These are phyloP conservation scores for Laguncularia racemosa DNA, from an alignment of 345 rosid genomes.

Conservation along the genomic window DNA sequence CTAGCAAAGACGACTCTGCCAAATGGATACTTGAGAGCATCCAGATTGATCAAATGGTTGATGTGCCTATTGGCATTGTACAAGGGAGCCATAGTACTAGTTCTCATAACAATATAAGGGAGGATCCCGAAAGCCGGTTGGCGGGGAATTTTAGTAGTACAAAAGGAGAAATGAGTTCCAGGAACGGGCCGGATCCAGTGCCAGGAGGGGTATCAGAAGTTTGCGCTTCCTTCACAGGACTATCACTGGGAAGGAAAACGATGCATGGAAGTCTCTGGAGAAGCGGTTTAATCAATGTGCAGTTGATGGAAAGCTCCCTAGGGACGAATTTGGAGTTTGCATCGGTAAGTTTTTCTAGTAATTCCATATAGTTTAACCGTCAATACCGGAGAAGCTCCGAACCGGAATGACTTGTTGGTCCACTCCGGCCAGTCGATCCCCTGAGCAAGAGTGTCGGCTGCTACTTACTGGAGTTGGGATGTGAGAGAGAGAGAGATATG, in stretches of 20 bases:
- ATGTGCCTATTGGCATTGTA: slow-evolving; percentile 21
- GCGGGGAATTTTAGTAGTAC: slow-evolving; percentile 34
- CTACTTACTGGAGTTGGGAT: no score
- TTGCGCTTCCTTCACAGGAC: slow-evolving; percentile 80
- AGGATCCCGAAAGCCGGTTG: slow-evolving; percentile 8
- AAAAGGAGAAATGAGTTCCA: slow-evolving; percentile 23
- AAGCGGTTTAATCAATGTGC: slow-evolving; percentile 62
- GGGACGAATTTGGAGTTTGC: slow-evolving; percentile 73
- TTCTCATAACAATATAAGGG: neutral
- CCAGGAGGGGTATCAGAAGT: slow-evolving; percentile 69
- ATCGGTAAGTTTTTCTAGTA: slow-evolving; percentile 33
- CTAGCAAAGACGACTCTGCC: slow-evolving; percentile 15
- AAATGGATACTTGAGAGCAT: slow-evolving; percentile 65
- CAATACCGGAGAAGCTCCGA: no score
- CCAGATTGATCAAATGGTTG: slow-evolving; percentile 45
- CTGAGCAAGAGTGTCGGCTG: no score
- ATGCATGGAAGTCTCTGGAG: slow-evolving; percentile 82
- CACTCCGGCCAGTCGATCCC: no score
- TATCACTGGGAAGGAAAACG: slow-evolving; percentile 62
- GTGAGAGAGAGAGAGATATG: no score
- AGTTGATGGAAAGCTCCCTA: slow-evolving; percentile 41
- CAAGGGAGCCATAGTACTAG: neutral
- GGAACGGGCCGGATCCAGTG: slow-evolving; percentile 47
- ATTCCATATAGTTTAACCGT: no score
- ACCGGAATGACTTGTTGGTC: no score